These are phyloP conservation scores for Lathyrus oleraceus DNA, from an alignment of 306 rosid species.

Conservation along the genomic window DNA sequence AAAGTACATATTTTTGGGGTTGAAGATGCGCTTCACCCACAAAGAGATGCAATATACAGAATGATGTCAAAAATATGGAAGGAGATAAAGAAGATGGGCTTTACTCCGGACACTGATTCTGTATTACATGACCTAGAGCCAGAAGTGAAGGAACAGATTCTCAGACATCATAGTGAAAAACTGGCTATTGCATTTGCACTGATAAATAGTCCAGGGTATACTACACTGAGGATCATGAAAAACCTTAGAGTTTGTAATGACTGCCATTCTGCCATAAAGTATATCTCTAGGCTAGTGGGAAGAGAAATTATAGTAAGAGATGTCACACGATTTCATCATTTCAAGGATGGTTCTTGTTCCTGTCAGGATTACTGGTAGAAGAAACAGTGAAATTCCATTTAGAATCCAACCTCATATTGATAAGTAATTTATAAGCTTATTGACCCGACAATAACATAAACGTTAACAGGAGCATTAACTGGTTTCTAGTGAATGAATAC, in stretches of 20 bases:
- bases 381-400: slow-evolving; percentile 17
- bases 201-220: slow-evolving; percentile 63
- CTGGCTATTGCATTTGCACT: slow-evolving; percentile 80
- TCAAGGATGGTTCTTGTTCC: slow-evolving; percentile 75
- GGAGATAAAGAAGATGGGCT: slow-evolving; percentile 83
- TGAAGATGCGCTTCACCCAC: slow-evolving; percentile 73
- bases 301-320: slow-evolving; percentile 85
- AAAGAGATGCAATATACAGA: slow-evolving; percentile 66
- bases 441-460: neutral
- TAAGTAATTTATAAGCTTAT: neutral
- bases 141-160: slow-evolving; percentile 78
- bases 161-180: slow-evolving; percentile 80
- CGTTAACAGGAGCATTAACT: neutral
- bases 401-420: slow-evolving; percentile 19
- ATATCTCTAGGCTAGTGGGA: slow-evolving; percentile 76
- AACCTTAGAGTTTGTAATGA: slow-evolving; percentile 91
- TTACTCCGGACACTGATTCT: slow-evolving; percentile 57
- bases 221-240: slow-evolving; percentile 71
- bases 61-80: slow-evolving; percentile 70
- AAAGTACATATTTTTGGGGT: slow-evolving; percentile 78
- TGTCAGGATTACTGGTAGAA: slow-evolving; percentile 83
- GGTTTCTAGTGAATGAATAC: slow-evolving; percentile 14
- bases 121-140: slow-evolving; percentile 75
- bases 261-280: slow-evolving; percentile 81
- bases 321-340: slow-evolving; percentile 82